Evolutionary conservation across 1,139 yeast species (phyloP).

Genomic region (Scheffersomyces titani): DNA sequence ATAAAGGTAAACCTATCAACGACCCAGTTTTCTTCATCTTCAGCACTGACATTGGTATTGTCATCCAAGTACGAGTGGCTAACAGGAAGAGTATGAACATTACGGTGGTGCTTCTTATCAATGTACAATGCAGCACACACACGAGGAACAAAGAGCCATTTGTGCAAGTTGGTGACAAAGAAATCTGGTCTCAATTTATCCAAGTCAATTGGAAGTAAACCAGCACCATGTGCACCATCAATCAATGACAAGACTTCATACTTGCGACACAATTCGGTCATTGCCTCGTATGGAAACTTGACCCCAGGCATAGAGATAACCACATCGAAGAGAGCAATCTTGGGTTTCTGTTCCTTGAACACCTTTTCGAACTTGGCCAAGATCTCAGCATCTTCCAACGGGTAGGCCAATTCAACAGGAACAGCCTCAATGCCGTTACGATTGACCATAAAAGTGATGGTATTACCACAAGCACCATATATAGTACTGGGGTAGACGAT

Average conservation of each 20-base stretch:
- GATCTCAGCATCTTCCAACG: conserved; percentile 50
- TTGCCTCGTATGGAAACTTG: conserved; percentile 53
- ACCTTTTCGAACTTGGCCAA: conserved; percentile 38
- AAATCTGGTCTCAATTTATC: conserved; percentile 57
- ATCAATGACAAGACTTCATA: conserved; percentile 55
- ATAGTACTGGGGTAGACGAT: conserved; percentile 53
- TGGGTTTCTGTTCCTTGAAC: conserved; percentile 23
- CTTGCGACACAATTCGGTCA: conserved; percentile 49
- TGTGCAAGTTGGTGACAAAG: conserved; percentile 64
- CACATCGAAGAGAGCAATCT: conserved; percentile 58
- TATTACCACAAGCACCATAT: conserved; percentile 59
- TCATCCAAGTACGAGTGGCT: conserved; percentile 45
- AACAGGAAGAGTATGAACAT: conserved; percentile 61
- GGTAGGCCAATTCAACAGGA: conserved; percentile 50
- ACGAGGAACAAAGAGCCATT: conserved; percentile 65
- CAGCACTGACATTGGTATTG: conserved; percentile 18
- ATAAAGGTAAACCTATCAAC: conserved; percentile 37
- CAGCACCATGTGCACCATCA: conserved; percentile 76
- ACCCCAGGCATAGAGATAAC: conserved; percentile 68
- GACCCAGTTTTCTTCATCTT: conserved; percentile 30
- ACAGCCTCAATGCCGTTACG: conserved; percentile 45
- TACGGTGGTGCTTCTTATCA: conserved; percentile 48
- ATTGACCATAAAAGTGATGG: conserved; percentile 48
- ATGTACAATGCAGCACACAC: conserved; percentile 65
- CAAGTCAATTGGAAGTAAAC: conserved; percentile 53